Percentiles rank a stretch among this genome's conserved stretches.
Evolutionary conservation across 2,329 filamentous ascomycete genomes (phyloP).

Genomic region (Aureobasidium sp.): DNA sequence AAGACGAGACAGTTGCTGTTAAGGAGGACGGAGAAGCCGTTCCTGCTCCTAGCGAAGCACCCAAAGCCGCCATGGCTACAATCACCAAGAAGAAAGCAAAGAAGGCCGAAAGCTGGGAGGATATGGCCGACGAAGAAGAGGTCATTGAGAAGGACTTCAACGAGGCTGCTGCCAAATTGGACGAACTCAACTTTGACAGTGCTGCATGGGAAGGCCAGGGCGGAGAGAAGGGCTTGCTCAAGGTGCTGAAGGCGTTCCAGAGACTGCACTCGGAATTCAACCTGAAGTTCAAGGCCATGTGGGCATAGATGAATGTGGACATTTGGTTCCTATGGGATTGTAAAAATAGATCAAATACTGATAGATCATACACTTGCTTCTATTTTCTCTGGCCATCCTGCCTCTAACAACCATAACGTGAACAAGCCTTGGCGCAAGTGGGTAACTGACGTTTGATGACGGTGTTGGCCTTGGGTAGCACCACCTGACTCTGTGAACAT

Average conservation of each 20-base stretch:
- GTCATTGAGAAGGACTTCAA: conserved; percentile 22
- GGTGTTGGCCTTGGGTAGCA: not conserved
- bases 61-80: conserved; percentile 19
- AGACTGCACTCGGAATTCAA: conserved; percentile 52
- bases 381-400: not conserved
- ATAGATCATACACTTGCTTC: not conserved
- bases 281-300: conserved; percentile 53
- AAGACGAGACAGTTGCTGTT: conserved; percentile 32
- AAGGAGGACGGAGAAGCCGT: conserved; percentile 18
- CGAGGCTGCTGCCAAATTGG: conserved; percentile 18
- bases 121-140: conserved; percentile 30
- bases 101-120: conserved; percentile 36
- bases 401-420: not conserved
- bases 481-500: not conserved
- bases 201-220: conserved; percentile 33
- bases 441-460: conserved; percentile 6
- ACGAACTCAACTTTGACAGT: conserved; percentile 17
- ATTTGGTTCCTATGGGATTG: not conserved
- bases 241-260: conserved; percentile 52
- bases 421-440: not conserved
- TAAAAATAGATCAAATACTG: conserved; percentile 1
- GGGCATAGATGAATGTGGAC: conserved; percentile 37
- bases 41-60: conserved; percentile 21
- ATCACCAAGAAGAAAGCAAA: conserved; percentile 30
- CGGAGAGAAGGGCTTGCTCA: conserved; percentile 38